Evolutionary conservation across 2,329 filamentous ascomycete species (phyloP).

Genomic region (Lecanicillium sp.): DNA sequence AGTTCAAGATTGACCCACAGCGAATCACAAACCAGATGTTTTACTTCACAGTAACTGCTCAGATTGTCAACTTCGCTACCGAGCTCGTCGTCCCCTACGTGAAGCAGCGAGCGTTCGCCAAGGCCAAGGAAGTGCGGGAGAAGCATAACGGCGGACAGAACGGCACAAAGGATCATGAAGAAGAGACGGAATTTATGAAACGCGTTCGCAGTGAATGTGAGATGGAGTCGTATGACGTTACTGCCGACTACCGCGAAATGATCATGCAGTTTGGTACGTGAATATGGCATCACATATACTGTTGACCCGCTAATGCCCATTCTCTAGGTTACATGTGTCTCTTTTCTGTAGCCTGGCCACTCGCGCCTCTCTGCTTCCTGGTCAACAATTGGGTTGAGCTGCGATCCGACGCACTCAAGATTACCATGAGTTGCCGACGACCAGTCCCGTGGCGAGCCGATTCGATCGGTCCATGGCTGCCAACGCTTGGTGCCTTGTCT

Average conservation of each 20-base stretch:
- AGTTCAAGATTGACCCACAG: conserved; percentile 76
- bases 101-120: conserved; percentile 70
- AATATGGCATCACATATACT: background rate
- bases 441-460: conserved; percentile 86
- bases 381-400: conserved; percentile 96
- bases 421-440: conserved; percentile 79
- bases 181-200: conserved; percentile 73
- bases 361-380: conserved; percentile 83
- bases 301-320: conserved; percentile 9
- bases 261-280: conserved; percentile 63
- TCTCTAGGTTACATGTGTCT: conserved; percentile 71
- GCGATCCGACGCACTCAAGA: conserved; percentile 89
- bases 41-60: conserved; percentile 91
- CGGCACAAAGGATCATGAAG: conserved; percentile 57
- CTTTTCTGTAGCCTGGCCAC: conserved; percentile 90
- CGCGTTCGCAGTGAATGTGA: conserved; percentile 78
- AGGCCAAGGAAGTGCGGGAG: conserved; percentile 68
- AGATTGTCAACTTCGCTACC: conserved; percentile 78
- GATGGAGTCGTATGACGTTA: conserved; percentile 80
- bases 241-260: conserved; percentile 88
- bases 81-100: conserved; percentile 80
- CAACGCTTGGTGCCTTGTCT: conserved; percentile 78
- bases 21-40: conserved; percentile 87
- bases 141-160: conserved; percentile 32
- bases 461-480: conserved; percentile 89